A percentile compares a stretch with the other conserved stretches of the same genome.
Evolutionary conservation across 2,329 filamentous ascomycete genomes (phyloP).

Genomic region (Davidsoniella neocaledoniae): DNA sequence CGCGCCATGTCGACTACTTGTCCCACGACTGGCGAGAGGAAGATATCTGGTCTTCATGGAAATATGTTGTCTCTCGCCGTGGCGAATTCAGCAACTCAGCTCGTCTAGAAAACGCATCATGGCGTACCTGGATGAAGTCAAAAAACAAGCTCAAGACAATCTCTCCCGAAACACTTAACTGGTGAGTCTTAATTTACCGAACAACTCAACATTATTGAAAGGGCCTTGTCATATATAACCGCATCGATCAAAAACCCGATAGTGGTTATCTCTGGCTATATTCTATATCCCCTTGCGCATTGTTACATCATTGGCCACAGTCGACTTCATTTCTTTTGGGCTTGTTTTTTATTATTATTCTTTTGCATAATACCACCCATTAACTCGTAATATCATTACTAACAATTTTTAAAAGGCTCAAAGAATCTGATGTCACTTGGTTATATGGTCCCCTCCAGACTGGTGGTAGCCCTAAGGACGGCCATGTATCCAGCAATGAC

Average conservation of each 20-base stretch:
- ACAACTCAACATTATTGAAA: too few relatives aligned
- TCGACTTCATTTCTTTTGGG: too few relatives aligned
- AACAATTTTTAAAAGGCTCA: constrained; percentile 47
- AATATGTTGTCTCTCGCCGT: constrained; percentile 70
- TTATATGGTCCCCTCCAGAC: constrained; percentile 84
- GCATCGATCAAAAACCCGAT: neutral
- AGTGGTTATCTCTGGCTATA: too few relatives aligned
- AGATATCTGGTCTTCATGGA: constrained; percentile 95
- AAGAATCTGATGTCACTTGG: constrained; percentile 96
- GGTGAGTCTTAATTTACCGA: constrained; percentile 37
- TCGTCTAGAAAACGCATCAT: constrained; percentile 85
- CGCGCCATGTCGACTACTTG: constrained; percentile 85
- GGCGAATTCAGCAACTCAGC: constrained; percentile 66
- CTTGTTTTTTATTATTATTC: neutral
- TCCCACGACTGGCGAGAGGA: constrained; percentile 89
- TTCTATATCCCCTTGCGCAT: too few relatives aligned
- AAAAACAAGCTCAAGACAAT: constrained; percentile 78
- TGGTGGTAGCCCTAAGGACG: constrained; percentile 38
- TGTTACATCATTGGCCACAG: too few relatives aligned
- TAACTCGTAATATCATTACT: constrained; percentile 4
- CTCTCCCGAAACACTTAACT: constrained; percentile 82
- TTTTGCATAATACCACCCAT: neutral
- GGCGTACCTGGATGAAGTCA: constrained; percentile 90
- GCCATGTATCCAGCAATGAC: constrained; percentile 24
- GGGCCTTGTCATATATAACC: neutral